Conservation (phyloP, 306 rosid species). For the Fagus crenata region DNA sequence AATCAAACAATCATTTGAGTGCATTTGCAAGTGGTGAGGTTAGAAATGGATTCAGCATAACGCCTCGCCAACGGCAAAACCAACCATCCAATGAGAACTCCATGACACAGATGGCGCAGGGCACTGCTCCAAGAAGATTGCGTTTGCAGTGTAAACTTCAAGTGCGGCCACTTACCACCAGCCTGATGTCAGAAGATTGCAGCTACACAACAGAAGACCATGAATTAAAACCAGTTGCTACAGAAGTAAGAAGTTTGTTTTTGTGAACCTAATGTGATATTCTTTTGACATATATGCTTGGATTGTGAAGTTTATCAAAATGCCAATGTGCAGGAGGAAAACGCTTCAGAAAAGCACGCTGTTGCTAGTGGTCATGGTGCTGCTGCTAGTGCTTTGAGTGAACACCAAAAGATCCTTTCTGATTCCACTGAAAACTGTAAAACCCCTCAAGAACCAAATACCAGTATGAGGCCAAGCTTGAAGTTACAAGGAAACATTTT, state of each 20-base stretch:
- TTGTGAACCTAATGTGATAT: constrained; percentile 15
- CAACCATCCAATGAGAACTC: constrained; percentile 16
- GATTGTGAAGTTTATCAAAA: constrained; percentile 30
- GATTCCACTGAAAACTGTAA: constrained; percentile 32
- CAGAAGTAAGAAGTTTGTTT: constrained; percentile 49
- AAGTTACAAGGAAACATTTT: constrained; percentile 27
- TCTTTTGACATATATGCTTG: constrained; percentile 6
- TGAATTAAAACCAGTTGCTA: constrained; percentile 38
- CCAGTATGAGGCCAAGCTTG: constrained; percentile 14
- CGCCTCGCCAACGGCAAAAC: constrained; percentile 33
- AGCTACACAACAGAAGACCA: constrained; percentile 27
- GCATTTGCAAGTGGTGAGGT: constrained; percentile 18
- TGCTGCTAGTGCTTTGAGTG: constrained; percentile 22
- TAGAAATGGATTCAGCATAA: constrained; percentile 43
- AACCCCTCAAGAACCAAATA: constrained; percentile 28
- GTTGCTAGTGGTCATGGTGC: constrained; percentile 16
- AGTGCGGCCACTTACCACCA: constrained; percentile 10
- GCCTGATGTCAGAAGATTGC: constrained; percentile 2
- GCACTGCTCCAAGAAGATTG: constrained; percentile 63
- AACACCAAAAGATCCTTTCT: constrained; percentile 11
- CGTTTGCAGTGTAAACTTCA: constrained; percentile 25
- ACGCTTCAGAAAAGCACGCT: constrained; percentile 35
- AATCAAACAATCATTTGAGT: constrained; percentile 32
- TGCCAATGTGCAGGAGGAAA: constrained; percentile 47
- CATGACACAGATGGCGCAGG: constrained; percentile 29